Base-by-base conservation (phyloP, 768 basidiomycete genomes). In the Polyporus arcularius region DNA sequence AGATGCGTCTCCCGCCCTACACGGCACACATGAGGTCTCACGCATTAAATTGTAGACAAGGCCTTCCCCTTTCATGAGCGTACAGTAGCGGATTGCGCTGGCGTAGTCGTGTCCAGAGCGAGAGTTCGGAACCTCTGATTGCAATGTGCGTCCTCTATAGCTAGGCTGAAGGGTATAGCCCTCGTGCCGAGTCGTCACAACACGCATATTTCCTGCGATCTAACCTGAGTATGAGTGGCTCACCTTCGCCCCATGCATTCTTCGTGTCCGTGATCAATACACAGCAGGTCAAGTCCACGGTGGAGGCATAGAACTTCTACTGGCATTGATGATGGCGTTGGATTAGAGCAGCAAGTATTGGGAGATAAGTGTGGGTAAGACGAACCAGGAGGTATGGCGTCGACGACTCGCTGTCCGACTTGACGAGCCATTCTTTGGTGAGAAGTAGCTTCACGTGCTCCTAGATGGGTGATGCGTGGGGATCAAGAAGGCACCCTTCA, bases 161-260 rank as follows among this genome's bases (percentile, higher is more conserved):
- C 11, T 11, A 35, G 35, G 35, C 35, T 35, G 35, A 35, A 35
- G 35, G 11, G 6, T 7, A 7, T 7, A 35, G 11, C 11, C 35
- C 35, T 35, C 35, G 11, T 11, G 11, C 11, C 35, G 35, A 35
- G 11, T 11, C 11, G 35, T 35, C 35, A 35, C 35, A 11, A 35
- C 7, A 35, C 7, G 35, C 35, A 3, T 1, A 35, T 7, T 11
- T 26, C n/a, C 21, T 28, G 6, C 26, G 9, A 8, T 4, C 43
- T 39, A 35, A 26, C 5, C 21, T 8, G 7, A 26, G 21, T 11
- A 14, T 26, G 46, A 15, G 46, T 26, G 21, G 21, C 21, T 4
- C 28, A 89, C 90, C 87, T 85, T 93, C 91, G 14, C 77, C 79
- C 89, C 89, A 93, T 10, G 86, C 85, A 26, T 75, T 78, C 70